Percentiles rank a stretch among this genome's conserved stretches.
These are phyloP conservation scores for Chrysoporthe puriensis DNA, from an alignment of 2,329 filamentous ascomycete genomes.

Conservation along the genomic window DNA sequence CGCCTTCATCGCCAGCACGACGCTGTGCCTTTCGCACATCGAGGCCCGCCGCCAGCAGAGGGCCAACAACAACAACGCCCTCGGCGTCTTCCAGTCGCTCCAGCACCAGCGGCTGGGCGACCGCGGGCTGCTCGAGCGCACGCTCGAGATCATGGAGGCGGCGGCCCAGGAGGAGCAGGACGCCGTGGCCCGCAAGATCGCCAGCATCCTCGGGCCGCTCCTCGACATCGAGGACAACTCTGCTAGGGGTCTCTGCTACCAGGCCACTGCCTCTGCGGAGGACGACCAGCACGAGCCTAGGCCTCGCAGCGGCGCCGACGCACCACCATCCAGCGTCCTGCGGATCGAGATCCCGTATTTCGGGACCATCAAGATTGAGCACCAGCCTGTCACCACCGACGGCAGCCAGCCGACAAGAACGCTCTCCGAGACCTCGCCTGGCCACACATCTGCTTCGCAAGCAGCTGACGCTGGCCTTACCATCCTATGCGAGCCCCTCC, in stretches of 20 bases:
- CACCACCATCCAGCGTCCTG: constrained; percentile 33
- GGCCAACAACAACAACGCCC: constrained; percentile 12
- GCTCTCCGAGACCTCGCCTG: background rate
- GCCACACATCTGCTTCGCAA: background rate
- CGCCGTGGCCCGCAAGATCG: constrained; percentile 37
- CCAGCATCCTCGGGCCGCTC: constrained; percentile 39
- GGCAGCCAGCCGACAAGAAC: background rate
- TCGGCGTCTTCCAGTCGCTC: constrained; percentile 37
- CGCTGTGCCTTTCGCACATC: constrained; percentile 48
- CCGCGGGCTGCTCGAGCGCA: constrained; percentile 45
- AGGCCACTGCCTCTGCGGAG: constrained; percentile 30
- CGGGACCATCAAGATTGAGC: constrained; percentile 43
- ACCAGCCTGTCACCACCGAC: constrained; percentile 8
- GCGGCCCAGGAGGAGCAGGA: constrained; percentile 34
- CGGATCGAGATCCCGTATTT: constrained; percentile 48
- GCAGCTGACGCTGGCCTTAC: background rate
- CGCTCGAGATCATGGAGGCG: constrained; percentile 39
- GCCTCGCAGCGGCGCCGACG: constrained; percentile 30
- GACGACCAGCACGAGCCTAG: constrained; percentile 33
- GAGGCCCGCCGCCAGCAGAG: constrained; percentile 36
- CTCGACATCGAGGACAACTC: constrained; percentile 45
- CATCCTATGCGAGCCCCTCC: background rate
- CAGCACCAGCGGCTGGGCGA: constrained; percentile 47
- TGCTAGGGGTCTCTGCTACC: constrained; percentile 36
- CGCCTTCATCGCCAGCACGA: constrained; percentile 43